Conservation (phyloP, 1,284 basidiomycete species). For the Tilletia indica region DNA sequence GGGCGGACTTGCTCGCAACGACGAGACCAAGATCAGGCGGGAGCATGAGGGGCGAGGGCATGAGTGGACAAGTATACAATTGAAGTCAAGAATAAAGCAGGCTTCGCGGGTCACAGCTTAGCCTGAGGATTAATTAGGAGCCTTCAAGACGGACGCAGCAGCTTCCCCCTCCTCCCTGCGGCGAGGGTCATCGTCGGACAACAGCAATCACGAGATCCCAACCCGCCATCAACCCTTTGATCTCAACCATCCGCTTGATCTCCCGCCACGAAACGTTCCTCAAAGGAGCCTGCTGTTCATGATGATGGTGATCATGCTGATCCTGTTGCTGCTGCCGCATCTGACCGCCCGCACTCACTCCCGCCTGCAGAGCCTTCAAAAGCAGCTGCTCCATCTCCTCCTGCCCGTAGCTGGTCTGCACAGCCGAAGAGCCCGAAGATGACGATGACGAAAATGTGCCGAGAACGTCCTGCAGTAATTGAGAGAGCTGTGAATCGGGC, state of each 20-base stretch:
- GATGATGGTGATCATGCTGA: neutral
- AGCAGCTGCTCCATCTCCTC: conserved; percentile 10
- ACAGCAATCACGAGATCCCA: conserved; percentile 30
- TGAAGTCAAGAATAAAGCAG: no score
- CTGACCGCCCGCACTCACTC: conserved; percentile 1
- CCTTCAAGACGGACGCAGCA: no score
- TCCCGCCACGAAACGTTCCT: conserved; percentile 23
- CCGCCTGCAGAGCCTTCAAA: conserved; percentile 7
- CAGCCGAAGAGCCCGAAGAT: neutral
- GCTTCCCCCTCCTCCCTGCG: no score
- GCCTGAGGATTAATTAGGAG: no score
- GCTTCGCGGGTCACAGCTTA: no score
- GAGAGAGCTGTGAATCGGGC: neutral
- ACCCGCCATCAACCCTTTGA: conserved; percentile 25
- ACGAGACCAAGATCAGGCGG: no score
- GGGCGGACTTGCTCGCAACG: no score
- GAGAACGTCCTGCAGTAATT: neutral
- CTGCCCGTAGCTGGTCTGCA: neutral
- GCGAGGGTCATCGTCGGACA: conserved; percentile 11
- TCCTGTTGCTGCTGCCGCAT: neutral
- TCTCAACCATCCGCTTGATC: conserved; percentile 26
- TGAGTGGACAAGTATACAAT: no score
- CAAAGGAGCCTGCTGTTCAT: neutral
- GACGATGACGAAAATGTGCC: neutral
- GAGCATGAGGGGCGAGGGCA: no score